Evolutionary conservation across 164 flowering plant species (phyloP), one percentile per base, ranked within the genome.

Genomic region (Umbilicus rupestris): DNA sequence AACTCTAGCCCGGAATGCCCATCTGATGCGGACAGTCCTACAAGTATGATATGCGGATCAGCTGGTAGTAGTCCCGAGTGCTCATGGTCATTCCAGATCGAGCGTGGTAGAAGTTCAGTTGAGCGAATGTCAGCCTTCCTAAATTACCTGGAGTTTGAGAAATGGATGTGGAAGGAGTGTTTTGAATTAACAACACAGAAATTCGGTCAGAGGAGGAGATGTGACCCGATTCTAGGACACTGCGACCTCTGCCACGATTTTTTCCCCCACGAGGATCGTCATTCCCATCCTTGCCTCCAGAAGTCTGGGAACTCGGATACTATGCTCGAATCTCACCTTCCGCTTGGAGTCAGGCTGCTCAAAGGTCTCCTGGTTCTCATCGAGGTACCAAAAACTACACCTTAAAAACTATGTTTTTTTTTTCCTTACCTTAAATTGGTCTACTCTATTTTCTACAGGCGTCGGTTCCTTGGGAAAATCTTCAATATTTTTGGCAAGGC

Each of bases 81-180:
- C 63, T 84, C 87, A 46, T 70, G 81, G 4, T 82, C 92, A 14
- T 86, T 89, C 77, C 69, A 46, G 67, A 79, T 86, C 77, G 87
- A 84, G 75, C 79, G 82, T 45, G 88, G 87, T 50, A 84, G 79
- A 44, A 85, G 73, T 78, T 79, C 76, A 37, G 57, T 20, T 16
- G 96, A 94, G 77, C 79, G 77, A 73, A 73, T 52, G 30, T 75
- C 74, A 71, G 75, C 83, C 58, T 39, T 81, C 72, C 75, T 72
- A 67, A 83, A 93, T 75, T 88, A 84, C 68, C 77, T 75, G 64
- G 95, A 91, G 63, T 82, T 79, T 8, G 79, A 86, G 72, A 82
- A 77, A 72, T 94, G 99, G 99, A 74, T 82, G 75, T 88, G 92
- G 95, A 76, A 73, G 68, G 97, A 87, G 74, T 87, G 96, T 72